Base-by-base conservation (phyloP, 139 green algal species). In the Chlamydomonas sphaeroides region DNA sequence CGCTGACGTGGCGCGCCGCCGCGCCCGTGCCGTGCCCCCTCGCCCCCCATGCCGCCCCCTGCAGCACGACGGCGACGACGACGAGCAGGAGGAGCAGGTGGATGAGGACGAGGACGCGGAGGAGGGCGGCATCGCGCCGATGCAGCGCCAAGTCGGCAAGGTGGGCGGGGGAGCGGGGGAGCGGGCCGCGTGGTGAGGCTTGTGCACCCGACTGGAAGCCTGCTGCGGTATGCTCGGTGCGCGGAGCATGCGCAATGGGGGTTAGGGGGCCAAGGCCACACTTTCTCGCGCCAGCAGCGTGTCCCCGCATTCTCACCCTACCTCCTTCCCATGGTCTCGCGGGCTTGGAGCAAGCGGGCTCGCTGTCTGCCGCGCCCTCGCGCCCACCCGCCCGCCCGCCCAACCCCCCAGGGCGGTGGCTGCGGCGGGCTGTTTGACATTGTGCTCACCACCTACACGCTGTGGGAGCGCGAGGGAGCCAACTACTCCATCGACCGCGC, bases 401-500 rank as follows among this genome's bases (percentile, higher is more conserved):
- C 45, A n/a, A n/a, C 5, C 63, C 5, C 65, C 26, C 76, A 83
- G 76, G 63, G 45, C 35, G 63, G 45, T 45, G 76, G 63, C 45
- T 65, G 45, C 53, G 76, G 76, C 63, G 76, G 76, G 8, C 90
- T 91, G 23, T 98, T 98, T 76, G 86, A 98, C 72, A 92, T 98
- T 36, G 84, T 98, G 89, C 92, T 98, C 71, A 96, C 92, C 18
- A 95, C 88, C 38, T 98, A 98, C 91, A 94, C 94, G 17, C 82
- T 98, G 69, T 98, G 98, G 85, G 96, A 98, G 90, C 83, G 96
- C 23, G 93, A 97, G 59, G 88, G 84, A 20, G 48, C 65, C 15
- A 78, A 85, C 18, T 59, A 88, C 41, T 83, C 84, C 67, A 70
- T 80, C 21, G 91, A 95, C 80, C 83, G 93, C 36, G 74, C 70